These are phyloP conservation scores for Aspergillus cristatus DNA, from an alignment of 495 filamentous ascomycete species.

Conservation along the genomic window DNA sequence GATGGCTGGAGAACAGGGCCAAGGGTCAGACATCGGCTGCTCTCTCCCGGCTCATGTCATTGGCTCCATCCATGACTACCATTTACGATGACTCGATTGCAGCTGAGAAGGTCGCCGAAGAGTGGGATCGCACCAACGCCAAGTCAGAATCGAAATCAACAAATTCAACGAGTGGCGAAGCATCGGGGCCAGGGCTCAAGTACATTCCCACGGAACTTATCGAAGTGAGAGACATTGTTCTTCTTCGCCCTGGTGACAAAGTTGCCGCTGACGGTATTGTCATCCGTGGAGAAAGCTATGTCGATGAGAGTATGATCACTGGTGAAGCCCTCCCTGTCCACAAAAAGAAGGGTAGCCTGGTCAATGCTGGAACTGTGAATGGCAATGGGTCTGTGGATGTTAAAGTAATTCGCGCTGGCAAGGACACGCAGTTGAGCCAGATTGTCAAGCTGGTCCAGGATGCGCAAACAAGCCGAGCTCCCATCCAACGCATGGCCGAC, in stretches of 20 bases:
- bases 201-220: slow-evolving; percentile 89
- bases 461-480: slow-evolving; percentile 87
- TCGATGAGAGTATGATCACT: slow-evolving; percentile 98
- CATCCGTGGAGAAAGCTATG: slow-evolving; percentile 80
- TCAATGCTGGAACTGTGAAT: slow-evolving; percentile 97
- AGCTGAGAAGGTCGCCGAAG: slow-evolving; percentile 78
- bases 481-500: slow-evolving; percentile 92
- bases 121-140: slow-evolving; percentile 45
- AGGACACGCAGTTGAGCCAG: slow-evolving; percentile 93
- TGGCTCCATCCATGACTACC: slow-evolving; percentile 92
- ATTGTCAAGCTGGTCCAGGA: slow-evolving; percentile 97
- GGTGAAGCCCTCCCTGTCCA: slow-evolving; percentile 90
- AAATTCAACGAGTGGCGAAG: slow-evolving; percentile 33
- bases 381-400: slow-evolving; percentile 87
- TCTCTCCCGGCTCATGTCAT: slow-evolving; percentile 87
- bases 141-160: slow-evolving; percentile 9
- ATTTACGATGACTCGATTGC: slow-evolving; percentile 97
- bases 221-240: slow-evolving; percentile 86
- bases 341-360: slow-evolving; percentile 66
- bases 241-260: slow-evolving; percentile 91
- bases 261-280: slow-evolving; percentile 89
- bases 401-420: slow-evolving; percentile 82
- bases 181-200: slow-evolving; percentile 58
- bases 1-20: slow-evolving; percentile 88
- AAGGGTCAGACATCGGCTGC: slow-evolving; percentile 97